Evolutionary conservation across 2,329 filamentous ascomycete species (phyloP).

Genomic region (Alternaria novae-zelandiae): DNA sequence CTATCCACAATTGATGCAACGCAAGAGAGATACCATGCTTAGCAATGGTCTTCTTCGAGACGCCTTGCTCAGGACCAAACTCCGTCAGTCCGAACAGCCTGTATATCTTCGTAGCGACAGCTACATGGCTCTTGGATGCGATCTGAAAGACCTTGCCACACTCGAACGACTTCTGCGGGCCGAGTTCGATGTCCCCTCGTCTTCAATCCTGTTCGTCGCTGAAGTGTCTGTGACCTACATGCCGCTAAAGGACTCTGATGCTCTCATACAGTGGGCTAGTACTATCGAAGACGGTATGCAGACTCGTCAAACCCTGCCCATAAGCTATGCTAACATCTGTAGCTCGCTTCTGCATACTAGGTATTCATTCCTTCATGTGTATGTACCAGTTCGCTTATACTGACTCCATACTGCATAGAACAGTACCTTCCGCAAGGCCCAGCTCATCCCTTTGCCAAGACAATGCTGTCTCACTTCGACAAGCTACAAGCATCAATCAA

Average conservation of each 20-base stretch:
- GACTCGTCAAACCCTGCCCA: neutral
- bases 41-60: constrained; percentile 56
- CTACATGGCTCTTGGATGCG: constrained; percentile 82
- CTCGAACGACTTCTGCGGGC: constrained; percentile 66
- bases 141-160: constrained; percentile 70
- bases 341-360: constrained; percentile 81
- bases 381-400: neutral
- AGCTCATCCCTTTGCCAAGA: constrained; percentile 81
- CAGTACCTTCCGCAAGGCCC: constrained; percentile 81
- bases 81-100: constrained; percentile 35
- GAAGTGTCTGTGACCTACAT: constrained; percentile 94
- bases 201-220: constrained; percentile 77
- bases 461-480: constrained; percentile 83
- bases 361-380: constrained; percentile 4
- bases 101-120: constrained; percentile 60
- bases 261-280: constrained; percentile 79
- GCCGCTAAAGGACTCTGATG: constrained; percentile 74
- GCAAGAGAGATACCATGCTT: constrained; percentile 73
- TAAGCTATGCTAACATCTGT: constrained; percentile 17
- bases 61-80: constrained; percentile 34
- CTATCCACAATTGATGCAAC: constrained; percentile 78
- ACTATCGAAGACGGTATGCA: constrained; percentile 69
- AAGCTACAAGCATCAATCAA: constrained; percentile 81
- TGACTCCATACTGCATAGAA: constrained; percentile 55
- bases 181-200: constrained; percentile 64